A percentile compares a stretch with the other conserved stretches of the same genome.
Evolutionary conservation across 2,329 filamentous ascomycete genomes (phyloP).

Genomic region (Incumbomyces lentus): DNA sequence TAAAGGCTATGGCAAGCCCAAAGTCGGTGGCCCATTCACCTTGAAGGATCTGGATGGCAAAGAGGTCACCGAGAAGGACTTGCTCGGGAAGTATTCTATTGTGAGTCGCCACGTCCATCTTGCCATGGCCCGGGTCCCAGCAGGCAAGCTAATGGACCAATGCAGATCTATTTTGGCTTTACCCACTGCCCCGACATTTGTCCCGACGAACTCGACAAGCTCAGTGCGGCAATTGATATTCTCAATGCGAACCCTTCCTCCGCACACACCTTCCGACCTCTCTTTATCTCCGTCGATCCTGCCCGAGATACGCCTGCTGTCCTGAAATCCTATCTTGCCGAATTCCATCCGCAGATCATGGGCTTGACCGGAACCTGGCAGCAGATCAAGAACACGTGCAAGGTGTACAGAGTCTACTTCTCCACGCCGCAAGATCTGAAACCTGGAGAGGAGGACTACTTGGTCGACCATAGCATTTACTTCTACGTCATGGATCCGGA

Average conservation of each 20-base stretch:
- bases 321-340: constrained; percentile 71
- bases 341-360: constrained; percentile 80
- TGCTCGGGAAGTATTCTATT: constrained; percentile 70
- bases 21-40: constrained; percentile 80
- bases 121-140: neutral
- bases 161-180: constrained; percentile 95
- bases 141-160: neutral
- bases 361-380: constrained; percentile 91
- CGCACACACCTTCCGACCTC: constrained; percentile 49
- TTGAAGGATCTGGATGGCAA: constrained; percentile 73
- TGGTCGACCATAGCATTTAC: constrained; percentile 98
- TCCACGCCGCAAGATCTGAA: constrained; percentile 80
- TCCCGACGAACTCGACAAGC: constrained; percentile 97
- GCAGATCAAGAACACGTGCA: constrained; percentile 87
- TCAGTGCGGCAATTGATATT: constrained; percentile 85
- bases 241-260: constrained; percentile 34
- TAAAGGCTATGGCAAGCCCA: constrained; percentile 85
- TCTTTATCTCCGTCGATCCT: constrained; percentile 95
- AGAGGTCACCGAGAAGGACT: constrained; percentile 63
- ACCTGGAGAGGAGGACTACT: constrained; percentile 78
- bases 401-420: constrained; percentile 94
- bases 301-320: constrained; percentile 79
- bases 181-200: constrained; percentile 98
- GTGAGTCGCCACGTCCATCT: constrained; percentile 26
- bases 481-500: constrained; percentile 99